A percentile compares a stretch with the other conserved stretches of the same genome.
phyloP scores from a whole-genome alignment of 306 rosid genomes.

The Crataegus laevigata region DNA sequence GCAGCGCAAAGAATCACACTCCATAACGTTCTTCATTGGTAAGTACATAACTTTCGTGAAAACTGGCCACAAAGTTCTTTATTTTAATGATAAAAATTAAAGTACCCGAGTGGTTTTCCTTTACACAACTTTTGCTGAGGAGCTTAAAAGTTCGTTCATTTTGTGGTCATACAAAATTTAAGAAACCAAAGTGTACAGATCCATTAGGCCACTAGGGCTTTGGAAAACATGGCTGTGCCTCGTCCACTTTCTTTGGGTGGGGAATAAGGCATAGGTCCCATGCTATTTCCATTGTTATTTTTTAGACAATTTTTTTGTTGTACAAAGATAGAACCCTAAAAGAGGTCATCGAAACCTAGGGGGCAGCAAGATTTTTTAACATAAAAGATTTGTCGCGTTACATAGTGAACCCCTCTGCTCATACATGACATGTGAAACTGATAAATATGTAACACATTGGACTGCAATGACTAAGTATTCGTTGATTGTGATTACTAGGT shows the following conservation, averaged over 20 bases:
- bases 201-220: conserved; percentile 49
- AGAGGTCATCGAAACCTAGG: conserved; percentile 21
- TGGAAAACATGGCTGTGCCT: conserved; percentile 26
- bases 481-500: conserved; percentile 38
- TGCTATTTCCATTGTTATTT: conserved; percentile 16
- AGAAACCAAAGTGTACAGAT: conserved; percentile 24
- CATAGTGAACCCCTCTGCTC: neutral
- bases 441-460: neutral
- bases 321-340: conserved; percentile 24
- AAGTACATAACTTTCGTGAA: conserved; percentile 2
- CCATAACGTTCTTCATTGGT: conserved; percentile 89
- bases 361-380: conserved; percentile 4
- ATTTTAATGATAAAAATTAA: neutral
- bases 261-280: conserved; percentile 39
- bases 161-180: conserved; percentile 35
- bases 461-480: neutral
- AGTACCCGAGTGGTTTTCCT: neutral
- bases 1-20: conserved; percentile 72
- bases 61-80: neutral
- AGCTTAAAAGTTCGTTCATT: conserved; percentile 32
- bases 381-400: neutral
- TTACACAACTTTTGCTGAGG: conserved; percentile 22
- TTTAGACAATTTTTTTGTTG: conserved; percentile 15
- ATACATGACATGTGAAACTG: neutral
- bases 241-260: conserved; percentile 40